phyloP scores from a whole-genome alignment of 352 stramenopile species.

The Globisporangium cystogenes region DNA sequence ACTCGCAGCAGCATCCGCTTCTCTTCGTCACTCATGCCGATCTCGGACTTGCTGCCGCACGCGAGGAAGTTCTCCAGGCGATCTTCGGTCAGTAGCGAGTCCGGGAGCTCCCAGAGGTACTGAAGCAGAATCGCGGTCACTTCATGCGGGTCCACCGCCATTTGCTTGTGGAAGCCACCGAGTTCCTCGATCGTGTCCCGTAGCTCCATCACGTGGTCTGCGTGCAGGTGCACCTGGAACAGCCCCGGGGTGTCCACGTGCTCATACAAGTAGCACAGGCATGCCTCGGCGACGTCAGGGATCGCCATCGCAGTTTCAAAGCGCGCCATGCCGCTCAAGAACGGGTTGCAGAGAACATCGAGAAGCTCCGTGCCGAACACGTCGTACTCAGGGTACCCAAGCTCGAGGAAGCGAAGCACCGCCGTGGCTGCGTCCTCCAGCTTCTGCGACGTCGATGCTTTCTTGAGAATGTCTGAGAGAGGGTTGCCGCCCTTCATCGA shows the following conservation, averaged over 20 bases:
- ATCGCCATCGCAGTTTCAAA: constrained; percentile 84
- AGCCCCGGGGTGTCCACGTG: constrained; percentile 69
- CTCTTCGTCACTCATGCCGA: constrained; percentile 42
- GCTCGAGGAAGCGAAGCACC: constrained; percentile 75
- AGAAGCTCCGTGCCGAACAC: constrained; percentile 72
- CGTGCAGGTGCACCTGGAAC: constrained; percentile 76
- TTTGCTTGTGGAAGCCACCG: constrained; percentile 76
- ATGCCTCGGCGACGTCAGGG: constrained; percentile 72
- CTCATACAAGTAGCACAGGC: constrained; percentile 75
- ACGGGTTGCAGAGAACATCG: constrained; percentile 80
- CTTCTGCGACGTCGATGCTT: constrained; percentile 50
- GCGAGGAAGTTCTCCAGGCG: constrained; percentile 65
- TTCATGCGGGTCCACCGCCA: constrained; percentile 76
- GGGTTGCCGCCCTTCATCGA: constrained; percentile 69
- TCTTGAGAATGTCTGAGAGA: constrained; percentile 60
- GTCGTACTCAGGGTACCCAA: constrained; percentile 83
- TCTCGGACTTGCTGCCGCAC: constrained; percentile 25
- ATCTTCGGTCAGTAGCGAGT: constrained; percentile 70
- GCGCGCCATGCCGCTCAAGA: constrained; percentile 77
- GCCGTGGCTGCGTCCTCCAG: constrained; percentile 66
- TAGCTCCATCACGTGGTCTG: constrained; percentile 72
- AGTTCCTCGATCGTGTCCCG: constrained; percentile 80
- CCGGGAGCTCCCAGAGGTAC: constrained; percentile 81
- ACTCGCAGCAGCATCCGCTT: constrained; percentile 53
- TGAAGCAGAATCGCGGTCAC: constrained; percentile 73